Conservation (phyloP, 2,329 filamentous ascomycete species). For the Alternaria gansuensis region DNA sequence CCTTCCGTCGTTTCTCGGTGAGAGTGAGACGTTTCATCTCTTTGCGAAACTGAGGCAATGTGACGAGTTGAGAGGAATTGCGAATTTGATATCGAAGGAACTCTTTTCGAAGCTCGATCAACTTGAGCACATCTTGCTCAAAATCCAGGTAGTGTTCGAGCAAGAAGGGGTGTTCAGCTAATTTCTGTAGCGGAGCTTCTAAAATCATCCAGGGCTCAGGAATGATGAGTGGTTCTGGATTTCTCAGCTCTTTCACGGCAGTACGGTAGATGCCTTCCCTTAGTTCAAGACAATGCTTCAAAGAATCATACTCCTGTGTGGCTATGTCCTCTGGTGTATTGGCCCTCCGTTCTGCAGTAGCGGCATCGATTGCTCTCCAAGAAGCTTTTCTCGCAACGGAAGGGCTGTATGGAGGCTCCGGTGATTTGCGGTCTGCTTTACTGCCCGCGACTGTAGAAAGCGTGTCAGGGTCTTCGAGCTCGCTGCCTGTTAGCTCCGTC, state of each 20-base stretch:
- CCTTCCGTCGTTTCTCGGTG: background rate
- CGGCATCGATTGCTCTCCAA: conserved; percentile 5
- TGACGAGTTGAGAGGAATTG: background rate
- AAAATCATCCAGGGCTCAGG: background rate
- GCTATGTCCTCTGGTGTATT: background rate
- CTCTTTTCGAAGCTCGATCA: background rate
- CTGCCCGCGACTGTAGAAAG: background rate
- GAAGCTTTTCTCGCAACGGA: background rate
- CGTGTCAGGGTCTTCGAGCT: background rate
- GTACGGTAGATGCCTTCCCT: background rate
- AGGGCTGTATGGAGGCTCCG: background rate
- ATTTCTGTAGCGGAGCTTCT: background rate
- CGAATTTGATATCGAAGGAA: background rate
- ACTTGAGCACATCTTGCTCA: background rate
- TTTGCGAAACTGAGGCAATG: background rate
- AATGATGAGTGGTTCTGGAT: background rate
- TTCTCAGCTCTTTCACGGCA: background rate
- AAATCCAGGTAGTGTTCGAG: background rate
- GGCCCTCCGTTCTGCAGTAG: background rate
- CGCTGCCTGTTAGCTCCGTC: background rate
- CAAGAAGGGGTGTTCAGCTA: background rate
- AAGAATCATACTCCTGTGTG: background rate
- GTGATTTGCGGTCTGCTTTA: background rate
- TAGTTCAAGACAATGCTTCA: background rate
- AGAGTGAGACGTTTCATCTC: background rate